Evolutionary conservation across 192 early-diverging fungal species (phyloP).

Genomic region (Backusella circina): DNA sequence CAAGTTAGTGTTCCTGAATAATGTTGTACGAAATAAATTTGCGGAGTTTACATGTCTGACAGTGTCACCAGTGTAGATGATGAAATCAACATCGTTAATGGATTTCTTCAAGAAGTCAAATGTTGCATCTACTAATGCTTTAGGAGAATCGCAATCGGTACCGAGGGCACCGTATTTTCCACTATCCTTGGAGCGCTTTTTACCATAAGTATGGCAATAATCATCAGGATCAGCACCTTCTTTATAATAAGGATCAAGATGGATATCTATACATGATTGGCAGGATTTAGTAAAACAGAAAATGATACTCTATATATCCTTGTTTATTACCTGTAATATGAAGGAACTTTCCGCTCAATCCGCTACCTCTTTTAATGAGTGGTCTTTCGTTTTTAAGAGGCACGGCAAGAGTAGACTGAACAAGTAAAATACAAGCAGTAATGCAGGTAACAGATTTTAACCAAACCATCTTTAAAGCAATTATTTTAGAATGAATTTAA

Average conservation of each 20-base stretch:
- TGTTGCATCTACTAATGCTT: slow-evolving; percentile 15
- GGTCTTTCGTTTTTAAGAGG: not conserved
- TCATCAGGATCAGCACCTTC: slow-evolving; percentile 23
- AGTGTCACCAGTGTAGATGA: slow-evolving; percentile 40
- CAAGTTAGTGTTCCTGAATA: not conserved
- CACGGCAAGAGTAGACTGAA: not conserved
- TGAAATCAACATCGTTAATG: slow-evolving; percentile 32
- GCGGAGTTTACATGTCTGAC: slow-evolving; percentile 31
- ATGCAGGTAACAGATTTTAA: slow-evolving; percentile 1
- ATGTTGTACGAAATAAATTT: not conserved
- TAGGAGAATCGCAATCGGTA: slow-evolving; percentile 31
- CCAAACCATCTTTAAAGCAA: slow-evolving; percentile 4
- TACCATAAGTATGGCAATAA: slow-evolving; percentile 27
- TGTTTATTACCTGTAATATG: slow-evolving; percentile 28
- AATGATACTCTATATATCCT: not conserved
- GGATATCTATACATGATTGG: slow-evolving; percentile 28
- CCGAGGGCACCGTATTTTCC: slow-evolving; percentile 31
- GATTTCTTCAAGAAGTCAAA: slow-evolving; percentile 29
- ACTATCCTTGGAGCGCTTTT: slow-evolving; percentile 23
- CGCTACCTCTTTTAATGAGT: not conserved
- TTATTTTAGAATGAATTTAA: not conserved
- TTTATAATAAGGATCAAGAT: slow-evolving; percentile 32
- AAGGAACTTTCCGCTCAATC: slow-evolving; percentile 24
- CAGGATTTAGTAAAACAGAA: not conserved
- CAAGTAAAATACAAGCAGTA: not conserved